Evolutionary conservation across 768 basidiomycete genomes (phyloP), one percentile per base, ranked within the genome.

Genomic region (Boletellus ananas): DNA sequence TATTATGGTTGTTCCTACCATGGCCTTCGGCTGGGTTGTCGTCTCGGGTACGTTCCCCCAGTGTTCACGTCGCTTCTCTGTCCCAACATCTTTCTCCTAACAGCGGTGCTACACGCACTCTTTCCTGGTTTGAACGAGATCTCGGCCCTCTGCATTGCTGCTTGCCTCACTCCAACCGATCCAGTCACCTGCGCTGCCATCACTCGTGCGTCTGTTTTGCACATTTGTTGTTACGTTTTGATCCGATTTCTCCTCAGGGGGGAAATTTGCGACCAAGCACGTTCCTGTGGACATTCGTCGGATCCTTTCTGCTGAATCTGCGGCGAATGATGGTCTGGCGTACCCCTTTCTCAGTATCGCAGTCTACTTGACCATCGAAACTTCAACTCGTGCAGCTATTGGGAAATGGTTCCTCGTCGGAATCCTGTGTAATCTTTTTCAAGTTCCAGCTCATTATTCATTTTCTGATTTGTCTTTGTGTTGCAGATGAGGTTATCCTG

Each of bases 241-340:
- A 7, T 5, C 0, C 10, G 13, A 47, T 6, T n/a, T 34, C 4
- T 34, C 5, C 31, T 16, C 50, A 87, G 87, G 84, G 10, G 88
- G 89, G 0, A 81, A 75, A 51, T 91, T 78, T 56, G 88, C 89
- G 0, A 67, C 73, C 13, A 79, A 76, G 49, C 79, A 90, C 59
- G 88, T 91, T 4, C 87, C 87, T 4, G 54, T 70, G 6, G 85
- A 90, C 45, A 75, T 98, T 20, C 82, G 94, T 25, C 85, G 82
- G 20, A 76, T 96, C 37, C 73, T 96, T 7, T 80, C 88, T 0
- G 91, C 90, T 0, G 95, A 98, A 69, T 90, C 89, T 6, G 96
- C 94, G 0, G 85, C 90, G 7, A 99, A 99, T 67, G 96, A 98
- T 58, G 96, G 96, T 2, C 77, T 97, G 13, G 93, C 94, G 2